phyloP scores from a whole-genome alignment of 192 early-diverging fungal genomes.

The Coemansia sp. region DNA sequence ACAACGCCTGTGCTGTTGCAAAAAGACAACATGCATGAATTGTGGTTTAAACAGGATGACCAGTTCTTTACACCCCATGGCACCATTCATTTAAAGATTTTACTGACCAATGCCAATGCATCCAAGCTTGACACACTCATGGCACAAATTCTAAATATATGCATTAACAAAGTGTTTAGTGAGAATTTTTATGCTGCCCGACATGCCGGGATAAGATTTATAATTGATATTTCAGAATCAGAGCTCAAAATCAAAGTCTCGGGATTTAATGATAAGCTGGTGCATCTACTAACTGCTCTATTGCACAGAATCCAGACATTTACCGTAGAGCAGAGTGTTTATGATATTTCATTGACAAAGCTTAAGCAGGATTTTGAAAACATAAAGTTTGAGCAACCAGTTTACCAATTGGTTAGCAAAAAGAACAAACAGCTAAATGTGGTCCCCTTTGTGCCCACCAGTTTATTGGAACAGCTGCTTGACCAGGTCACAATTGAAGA shows the following conservation, averaged over 20 bases:
- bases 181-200: background rate
- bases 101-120: background rate
- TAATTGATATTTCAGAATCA: background rate
- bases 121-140: background rate
- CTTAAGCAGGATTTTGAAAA: background rate
- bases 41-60: too few species aligned
- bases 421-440: too few species aligned
- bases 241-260: background rate
- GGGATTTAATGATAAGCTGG: background rate
- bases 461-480: background rate
- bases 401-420: too few species aligned
- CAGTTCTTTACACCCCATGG: too few species aligned
- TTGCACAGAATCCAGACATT: background rate
- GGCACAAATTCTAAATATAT: background rate
- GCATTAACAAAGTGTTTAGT: background rate
- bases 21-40: slow-evolving; percentile 2
- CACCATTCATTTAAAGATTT: background rate
- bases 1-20: slow-evolving; percentile 10
- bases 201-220: background rate
- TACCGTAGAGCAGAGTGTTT: background rate
- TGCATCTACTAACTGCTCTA: background rate
- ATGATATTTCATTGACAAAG: background rate
- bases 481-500: background rate
- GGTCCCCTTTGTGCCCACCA: too few species aligned
- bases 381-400: too few species aligned